A percentile compares a stretch with the other conserved stretches of the same genome.
Conservation (phyloP, 208 protist genomes). For the Trypanosoma conorhini region DNA sequence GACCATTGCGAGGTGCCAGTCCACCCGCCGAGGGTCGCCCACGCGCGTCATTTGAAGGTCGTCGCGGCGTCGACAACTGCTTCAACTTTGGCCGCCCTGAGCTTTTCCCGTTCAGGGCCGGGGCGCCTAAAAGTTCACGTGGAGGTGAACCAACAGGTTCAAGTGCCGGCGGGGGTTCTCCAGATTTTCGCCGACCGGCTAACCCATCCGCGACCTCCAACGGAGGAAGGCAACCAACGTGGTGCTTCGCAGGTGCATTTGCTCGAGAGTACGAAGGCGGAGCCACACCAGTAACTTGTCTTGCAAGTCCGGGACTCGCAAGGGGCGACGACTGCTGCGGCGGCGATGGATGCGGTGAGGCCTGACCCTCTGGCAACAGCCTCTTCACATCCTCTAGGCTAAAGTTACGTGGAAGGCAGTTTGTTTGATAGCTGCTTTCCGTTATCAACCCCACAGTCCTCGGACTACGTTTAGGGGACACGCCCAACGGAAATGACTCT, state of each 20-base stretch:
- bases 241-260: slow-evolving; percentile 3
- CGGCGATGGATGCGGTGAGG: neutral
- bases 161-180: neutral
- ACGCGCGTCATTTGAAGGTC: slow-evolving; percentile 15
- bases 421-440: slow-evolving; percentile 18
- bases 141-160: neutral
- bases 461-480: slow-evolving; percentile 13
- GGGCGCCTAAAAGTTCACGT: slow-evolving; percentile 3
- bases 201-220: slow-evolving; percentile 10
- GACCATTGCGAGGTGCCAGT: slow-evolving; percentile 15
- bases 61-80: slow-evolving; percentile 13
- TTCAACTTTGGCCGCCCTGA: slow-evolving; percentile 8
- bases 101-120: neutral
- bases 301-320: neutral
- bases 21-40: neutral
- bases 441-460: neutral
- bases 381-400: slow-evolving; percentile 24
- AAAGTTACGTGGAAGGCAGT: slow-evolving; percentile 26
- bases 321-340: neutral
- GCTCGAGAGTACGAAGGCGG: neutral
- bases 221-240: slow-evolving; percentile 19
- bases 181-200: neutral
- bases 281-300: neutral
- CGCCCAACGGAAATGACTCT: slow-evolving; percentile 7
- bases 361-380: slow-evolving; percentile 2